These are phyloP conservation scores for Coemansia sp. DNA, from an alignment of 192 early-diverging fungal genomes.

Conservation along the genomic window DNA sequence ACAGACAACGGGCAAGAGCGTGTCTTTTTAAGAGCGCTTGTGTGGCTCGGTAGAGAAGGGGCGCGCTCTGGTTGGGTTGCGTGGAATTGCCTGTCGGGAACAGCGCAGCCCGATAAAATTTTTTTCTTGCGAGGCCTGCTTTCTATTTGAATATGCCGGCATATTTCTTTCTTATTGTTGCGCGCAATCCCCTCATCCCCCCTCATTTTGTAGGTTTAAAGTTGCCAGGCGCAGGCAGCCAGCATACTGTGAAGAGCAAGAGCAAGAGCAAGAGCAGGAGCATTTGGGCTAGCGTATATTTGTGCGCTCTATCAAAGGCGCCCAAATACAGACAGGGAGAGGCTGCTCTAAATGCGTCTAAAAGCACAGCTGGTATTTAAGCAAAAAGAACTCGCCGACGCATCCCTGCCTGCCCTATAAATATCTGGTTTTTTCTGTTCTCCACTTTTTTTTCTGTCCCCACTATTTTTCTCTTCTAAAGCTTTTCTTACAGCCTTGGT, in stretches of 20 bases:
- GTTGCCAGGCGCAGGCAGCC: neutral
- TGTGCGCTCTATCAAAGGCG: neutral
- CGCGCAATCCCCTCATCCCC: neutral
- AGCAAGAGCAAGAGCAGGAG: too few relatives aligned
- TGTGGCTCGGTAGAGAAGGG: conserved; percentile 1
- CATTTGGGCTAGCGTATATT: neutral
- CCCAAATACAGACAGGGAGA: neutral
- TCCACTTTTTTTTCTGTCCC: conserved; percentile 4
- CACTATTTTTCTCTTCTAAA: neutral
- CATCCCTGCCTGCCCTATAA: neutral
- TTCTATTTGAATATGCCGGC: neutral
- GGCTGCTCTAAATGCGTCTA: neutral
- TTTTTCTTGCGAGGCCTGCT: neutral
- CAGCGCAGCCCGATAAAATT: neutral
- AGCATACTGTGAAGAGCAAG: neutral
- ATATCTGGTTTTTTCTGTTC: neutral
- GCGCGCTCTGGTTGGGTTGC: neutral
- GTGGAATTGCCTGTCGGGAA: neutral
- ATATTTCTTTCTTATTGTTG: neutral
- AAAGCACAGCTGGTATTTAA: neutral
- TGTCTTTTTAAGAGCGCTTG: neutral
- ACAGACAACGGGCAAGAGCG: neutral
- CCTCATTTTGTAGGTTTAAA: neutral
- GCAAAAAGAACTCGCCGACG: neutral
- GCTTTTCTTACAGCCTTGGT: neutral